Evolutionary conservation across 1,139 yeast species (phyloP).

Genomic region (Candida pseudoviswanathii): DNA sequence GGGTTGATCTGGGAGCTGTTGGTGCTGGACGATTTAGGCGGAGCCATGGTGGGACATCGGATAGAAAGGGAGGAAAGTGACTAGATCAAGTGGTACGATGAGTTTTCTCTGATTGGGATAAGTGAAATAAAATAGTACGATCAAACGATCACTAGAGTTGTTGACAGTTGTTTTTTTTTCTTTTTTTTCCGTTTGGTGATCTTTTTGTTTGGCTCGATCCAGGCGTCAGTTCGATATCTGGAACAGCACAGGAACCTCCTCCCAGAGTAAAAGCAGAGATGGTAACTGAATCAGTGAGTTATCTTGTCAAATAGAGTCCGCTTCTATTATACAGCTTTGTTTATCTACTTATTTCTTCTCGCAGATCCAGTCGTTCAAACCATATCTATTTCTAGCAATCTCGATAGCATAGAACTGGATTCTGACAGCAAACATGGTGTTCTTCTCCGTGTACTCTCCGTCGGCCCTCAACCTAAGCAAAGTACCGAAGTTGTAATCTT

Average conservation of each 20-base stretch:
- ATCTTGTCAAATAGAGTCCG: background rate
- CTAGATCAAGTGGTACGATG: background rate
- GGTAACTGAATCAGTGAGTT: background rate
- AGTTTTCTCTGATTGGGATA: background rate
- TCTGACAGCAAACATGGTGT: conserved; percentile 88
- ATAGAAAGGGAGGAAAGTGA: background rate
- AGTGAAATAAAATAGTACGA: background rate
- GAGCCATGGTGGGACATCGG: conserved; percentile 7
- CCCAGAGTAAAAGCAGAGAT: too few relatives aligned
- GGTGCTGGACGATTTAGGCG: conserved; percentile 9
- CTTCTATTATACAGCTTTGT: background rate
- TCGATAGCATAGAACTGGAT: conserved; percentile 94
- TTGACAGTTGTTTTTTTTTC: conserved; percentile 4
- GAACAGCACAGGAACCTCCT: too few relatives aligned
- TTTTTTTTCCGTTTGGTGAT: background rate
- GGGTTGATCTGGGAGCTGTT: conserved; percentile 8
- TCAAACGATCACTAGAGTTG: background rate
- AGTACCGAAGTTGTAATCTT: conserved; percentile 96
- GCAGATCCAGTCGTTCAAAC: conserved; percentile 87
- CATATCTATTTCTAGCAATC: conserved; percentile 87
- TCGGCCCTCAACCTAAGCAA: conserved; percentile 70
- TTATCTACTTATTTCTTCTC: conserved; percentile 9
- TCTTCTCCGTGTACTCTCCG: conserved; percentile 79
- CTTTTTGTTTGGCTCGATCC: background rate
- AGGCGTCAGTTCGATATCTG: too few relatives aligned